phyloP scores from a whole-genome alignment of 768 basidiomycete species.

The Leccinellum albellum region DNA sequence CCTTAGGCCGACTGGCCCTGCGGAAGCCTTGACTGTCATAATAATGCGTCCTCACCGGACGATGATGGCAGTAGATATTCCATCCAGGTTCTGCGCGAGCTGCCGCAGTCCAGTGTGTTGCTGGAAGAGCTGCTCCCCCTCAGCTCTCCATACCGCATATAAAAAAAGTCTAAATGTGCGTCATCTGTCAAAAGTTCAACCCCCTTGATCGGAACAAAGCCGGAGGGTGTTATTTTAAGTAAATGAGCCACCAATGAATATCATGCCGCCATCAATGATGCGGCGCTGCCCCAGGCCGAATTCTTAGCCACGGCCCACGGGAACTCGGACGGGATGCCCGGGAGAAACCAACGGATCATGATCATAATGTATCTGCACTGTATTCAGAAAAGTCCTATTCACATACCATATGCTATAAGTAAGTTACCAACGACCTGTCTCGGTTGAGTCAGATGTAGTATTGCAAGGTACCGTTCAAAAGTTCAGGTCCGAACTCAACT shows the following conservation, averaged over 20 bases:
- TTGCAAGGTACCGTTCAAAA: neutral
- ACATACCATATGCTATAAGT: neutral
- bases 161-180: constrained; percentile 20
- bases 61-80: neutral
- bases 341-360: neutral
- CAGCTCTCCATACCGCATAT: neutral
- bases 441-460: neutral
- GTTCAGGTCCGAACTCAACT: neutral
- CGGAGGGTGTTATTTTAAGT: neutral
- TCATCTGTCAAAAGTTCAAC: constrained; percentile 5
- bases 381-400: neutral
- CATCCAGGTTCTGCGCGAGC: neutral
- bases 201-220: constrained; percentile 6
- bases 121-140: too few relatives aligned
- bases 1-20: constrained; percentile 1
- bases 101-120: neutral
- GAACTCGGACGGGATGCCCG: neutral
- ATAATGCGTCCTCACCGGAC: neutral
- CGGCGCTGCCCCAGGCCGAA: neutral
- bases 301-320: neutral
- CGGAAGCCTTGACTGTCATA: neutral
- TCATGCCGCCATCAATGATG: neutral
- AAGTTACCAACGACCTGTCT: neutral
- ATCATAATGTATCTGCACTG: neutral
- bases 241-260: neutral